Evolutionary conservation across 1,284 basidiomycete genomes (phyloP).

Genomic region (Malassezia sympodialis): DNA sequence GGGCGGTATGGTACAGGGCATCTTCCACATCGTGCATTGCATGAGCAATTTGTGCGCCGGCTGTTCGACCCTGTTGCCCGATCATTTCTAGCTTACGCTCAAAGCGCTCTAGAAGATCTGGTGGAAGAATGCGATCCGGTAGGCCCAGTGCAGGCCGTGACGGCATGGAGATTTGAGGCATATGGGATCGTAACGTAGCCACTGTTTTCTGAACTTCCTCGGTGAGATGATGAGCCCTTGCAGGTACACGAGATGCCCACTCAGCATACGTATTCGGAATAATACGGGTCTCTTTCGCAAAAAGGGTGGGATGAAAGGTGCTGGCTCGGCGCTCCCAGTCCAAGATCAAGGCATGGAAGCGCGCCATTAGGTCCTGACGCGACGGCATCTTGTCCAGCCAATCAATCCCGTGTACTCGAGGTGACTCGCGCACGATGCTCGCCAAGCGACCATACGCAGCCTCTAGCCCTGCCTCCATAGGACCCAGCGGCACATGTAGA

Average conservation of each 20-base stretch:
- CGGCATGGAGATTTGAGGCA: conserved; percentile 1
- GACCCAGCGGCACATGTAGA: neutral
- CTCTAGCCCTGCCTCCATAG: neutral
- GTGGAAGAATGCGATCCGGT: neutral
- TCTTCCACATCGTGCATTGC: conserved; percentile 40
- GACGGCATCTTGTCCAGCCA: neutral
- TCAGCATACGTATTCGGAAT: neutral
- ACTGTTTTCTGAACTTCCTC: conserved; percentile 1
- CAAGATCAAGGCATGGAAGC: neutral
- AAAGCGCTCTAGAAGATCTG: conserved; percentile 3
- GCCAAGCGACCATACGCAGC: neutral
- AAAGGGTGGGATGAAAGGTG: conserved; percentile 4
- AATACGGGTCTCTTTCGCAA: neutral
- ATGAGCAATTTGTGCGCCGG: conserved; percentile 5
- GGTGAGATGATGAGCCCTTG: neutral
- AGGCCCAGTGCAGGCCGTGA: neutral
- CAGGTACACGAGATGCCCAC: neutral
- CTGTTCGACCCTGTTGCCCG: neutral
- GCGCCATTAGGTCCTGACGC: neutral
- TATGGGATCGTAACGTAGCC: neutral
- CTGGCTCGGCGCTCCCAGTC: conserved; percentile 15
- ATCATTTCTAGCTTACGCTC: conserved; percentile 5
- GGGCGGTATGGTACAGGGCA: conserved; percentile 31
- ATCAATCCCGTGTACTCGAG: neutral
- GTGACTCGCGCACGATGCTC: neutral